Evolutionary conservation across 2,329 filamentous ascomycete genomes (phyloP), one percentile per base, ranked within the genome.

Genomic region (Huntiella abstrusa): DNA sequence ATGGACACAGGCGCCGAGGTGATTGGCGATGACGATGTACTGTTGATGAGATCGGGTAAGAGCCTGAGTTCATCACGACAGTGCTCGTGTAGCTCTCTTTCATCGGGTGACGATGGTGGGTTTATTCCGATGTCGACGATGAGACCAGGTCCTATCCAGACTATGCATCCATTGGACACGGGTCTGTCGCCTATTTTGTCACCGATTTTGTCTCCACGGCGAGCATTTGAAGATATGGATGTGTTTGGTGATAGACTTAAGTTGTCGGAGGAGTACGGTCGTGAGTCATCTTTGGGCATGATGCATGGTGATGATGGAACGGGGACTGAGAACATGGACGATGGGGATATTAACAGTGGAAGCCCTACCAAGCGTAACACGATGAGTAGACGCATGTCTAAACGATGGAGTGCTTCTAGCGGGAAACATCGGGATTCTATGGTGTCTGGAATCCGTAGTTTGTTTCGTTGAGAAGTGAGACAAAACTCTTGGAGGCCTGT

Each of bases 401-500:
- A 50, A 37, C 36, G 45, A 16, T 50, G 48, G 48, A 47, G 45
- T 35, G 41, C 28, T 13, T 47, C 45, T n/a, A 43, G 41, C 28
- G 44, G 44, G 4, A 44, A 40, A 17, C 44, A 50, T 44, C 44
- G 48, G 13, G 48, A 50, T 13, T 47, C 44, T 5, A 45, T 50
- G 48, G 40, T 43, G 12, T 35, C 42, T 19, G 45, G 48, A 3
- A 47, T 50, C 22, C 48, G 48, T 28, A 47, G 36, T 40, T 33
- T 50, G 16, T 50, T 50, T 33, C 48, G 48, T 4, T 49, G 32
- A 46, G 32, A 37, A 4, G 8, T n/a, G 11, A 28, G 16, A 17
- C n/a, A n/a, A 8, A 33, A 33, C 11, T 12, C 4, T 16, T 6
- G 22, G 13, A 33, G 22, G 16, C 17, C n/a, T 13, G n/a, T 10